A percentile compares a stretch with the other conserved stretches of the same genome.
Conservation (phyloP, 129 eudicot species). For the Flaveria robusta region DNA sequence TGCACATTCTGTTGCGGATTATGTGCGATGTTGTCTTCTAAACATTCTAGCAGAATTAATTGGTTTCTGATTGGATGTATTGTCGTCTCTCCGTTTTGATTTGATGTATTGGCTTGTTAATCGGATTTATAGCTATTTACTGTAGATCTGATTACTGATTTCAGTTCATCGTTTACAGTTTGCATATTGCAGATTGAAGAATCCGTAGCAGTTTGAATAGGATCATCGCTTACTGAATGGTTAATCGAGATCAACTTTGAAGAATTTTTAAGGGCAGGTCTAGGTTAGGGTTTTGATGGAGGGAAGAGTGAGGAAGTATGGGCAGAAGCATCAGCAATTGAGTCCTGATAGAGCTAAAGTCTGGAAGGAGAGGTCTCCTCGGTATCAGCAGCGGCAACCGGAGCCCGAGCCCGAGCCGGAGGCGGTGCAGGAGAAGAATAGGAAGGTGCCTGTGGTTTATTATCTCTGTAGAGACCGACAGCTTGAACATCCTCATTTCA, state of each 20-base stretch:
- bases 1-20: slow-evolving; percentile 32
- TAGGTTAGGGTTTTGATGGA: slow-evolving; percentile 64
- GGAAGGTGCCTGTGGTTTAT: slow-evolving; percentile 81
- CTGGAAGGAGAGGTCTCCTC: slow-evolving; percentile 92
- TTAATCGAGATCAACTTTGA: background rate
- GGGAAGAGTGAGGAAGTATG: slow-evolving; percentile 67
- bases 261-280: slow-evolving; percentile 8
- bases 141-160: slow-evolving; percentile 31
- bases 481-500: slow-evolving; percentile 98
- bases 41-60: slow-evolving; percentile 15
- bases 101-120: slow-evolving; percentile 24
- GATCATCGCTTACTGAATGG: slow-evolving; percentile 17
- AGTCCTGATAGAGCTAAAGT: slow-evolving; percentile 96
- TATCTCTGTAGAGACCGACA: slow-evolving; percentile 83
- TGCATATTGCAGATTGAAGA: slow-evolving; percentile 19
- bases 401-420: slow-evolving; percentile 26
- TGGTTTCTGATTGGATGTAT: slow-evolving; percentile 12
- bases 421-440: slow-evolving; percentile 34
- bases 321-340: slow-evolving; percentile 61
- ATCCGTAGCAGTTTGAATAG: background rate
- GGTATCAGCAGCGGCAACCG: slow-evolving; percentile 49
- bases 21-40: slow-evolving; percentile 24
- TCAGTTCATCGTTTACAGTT: slow-evolving; percentile 9
- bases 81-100: slow-evolving; percentile 20
- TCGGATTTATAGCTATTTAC: background rate